These are phyloP conservation scores for Alternaria sp. DNA, from an alignment of 2,329 filamentous ascomycete genomes.

Conservation along the genomic window DNA sequence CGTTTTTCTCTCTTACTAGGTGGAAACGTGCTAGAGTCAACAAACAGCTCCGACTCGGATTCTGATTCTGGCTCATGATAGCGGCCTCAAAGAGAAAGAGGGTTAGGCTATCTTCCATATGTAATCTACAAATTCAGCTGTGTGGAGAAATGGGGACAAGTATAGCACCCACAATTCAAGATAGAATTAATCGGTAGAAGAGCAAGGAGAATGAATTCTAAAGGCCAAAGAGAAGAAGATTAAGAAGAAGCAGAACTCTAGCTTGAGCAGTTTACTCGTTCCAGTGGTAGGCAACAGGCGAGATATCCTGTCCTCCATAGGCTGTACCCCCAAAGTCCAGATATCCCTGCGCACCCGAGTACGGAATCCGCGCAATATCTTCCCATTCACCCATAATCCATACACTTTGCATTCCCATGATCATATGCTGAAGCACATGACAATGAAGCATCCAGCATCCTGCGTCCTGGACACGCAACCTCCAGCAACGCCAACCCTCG, in stretches of 20 bases:
- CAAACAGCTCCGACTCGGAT: no score
- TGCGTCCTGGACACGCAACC: constrained; percentile 60
- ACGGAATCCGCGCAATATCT: constrained; percentile 49
- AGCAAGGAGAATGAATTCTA: neutral
- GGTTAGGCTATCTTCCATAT: neutral
- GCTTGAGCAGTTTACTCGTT: neutral
- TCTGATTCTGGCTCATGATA: no score
- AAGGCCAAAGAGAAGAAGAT: neutral
- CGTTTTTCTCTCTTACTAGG: no score
- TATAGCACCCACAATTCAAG: neutral
- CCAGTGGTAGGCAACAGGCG: constrained; percentile 22
- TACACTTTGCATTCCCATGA: constrained; percentile 62
- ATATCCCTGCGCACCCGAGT: constrained; percentile 53
- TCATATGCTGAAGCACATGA: constrained; percentile 66
- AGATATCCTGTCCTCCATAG: constrained; percentile 43
- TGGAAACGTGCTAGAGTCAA: no score
- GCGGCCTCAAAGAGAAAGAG: neutral
- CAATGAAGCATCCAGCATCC: constrained; percentile 72
- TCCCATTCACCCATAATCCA: constrained; percentile 57
- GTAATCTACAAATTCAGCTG: neutral
- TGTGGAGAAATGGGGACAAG: neutral
- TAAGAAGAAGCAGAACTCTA: neutral
- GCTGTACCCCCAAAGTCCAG: constrained; percentile 56
- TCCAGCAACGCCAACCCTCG: constrained; percentile 69
- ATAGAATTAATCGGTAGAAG: neutral